A percentile compares a stretch with the other conserved stretches of the same genome.
phyloP scores from a whole-genome alignment of 495 filamentous ascomycete species.

The Daldinia grandis region DNA sequence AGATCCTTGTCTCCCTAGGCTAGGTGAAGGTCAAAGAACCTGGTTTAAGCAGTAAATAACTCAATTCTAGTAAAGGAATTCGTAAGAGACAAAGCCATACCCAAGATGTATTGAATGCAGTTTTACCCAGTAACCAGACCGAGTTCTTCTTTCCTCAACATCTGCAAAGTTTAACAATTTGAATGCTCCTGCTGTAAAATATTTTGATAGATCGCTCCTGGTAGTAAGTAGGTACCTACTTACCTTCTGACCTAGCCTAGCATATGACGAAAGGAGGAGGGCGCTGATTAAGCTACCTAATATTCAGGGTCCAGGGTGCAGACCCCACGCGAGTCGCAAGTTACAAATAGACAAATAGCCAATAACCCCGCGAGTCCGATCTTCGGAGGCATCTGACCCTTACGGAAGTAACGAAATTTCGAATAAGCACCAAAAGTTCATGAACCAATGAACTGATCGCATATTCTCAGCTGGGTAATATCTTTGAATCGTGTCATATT shows the following conservation, averaged over 20 bases:
- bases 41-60: neutral
- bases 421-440: slow-evolving; percentile 13
- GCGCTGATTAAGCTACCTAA: slow-evolving; percentile 21
- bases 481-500: neutral
- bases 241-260: too few species aligned
- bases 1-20: neutral
- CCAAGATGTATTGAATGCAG: neutral
- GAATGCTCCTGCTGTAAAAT: neutral
- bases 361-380: slow-evolving; percentile 37
- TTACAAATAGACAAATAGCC: slow-evolving; percentile 11
- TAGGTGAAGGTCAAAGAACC: slow-evolving; percentile 12
- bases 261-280: neutral
- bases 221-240: too few species aligned
- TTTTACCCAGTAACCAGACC: neutral
- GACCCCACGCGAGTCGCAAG: slow-evolving; percentile 1
- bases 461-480: slow-evolving; percentile 24
- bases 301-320: neutral
- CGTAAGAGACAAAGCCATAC: slow-evolving; percentile 19
- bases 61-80: slow-evolving; percentile 18
- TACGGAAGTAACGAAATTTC: slow-evolving; percentile 21
- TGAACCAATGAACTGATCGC: slow-evolving; percentile 33
- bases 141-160: neutral
- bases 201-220: neutral
- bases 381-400: slow-evolving; percentile 24
- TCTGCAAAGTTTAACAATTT: neutral